Conservation (phyloP, 75 land plant genomes). For the Pseudotsuga menziesii region DNA sequence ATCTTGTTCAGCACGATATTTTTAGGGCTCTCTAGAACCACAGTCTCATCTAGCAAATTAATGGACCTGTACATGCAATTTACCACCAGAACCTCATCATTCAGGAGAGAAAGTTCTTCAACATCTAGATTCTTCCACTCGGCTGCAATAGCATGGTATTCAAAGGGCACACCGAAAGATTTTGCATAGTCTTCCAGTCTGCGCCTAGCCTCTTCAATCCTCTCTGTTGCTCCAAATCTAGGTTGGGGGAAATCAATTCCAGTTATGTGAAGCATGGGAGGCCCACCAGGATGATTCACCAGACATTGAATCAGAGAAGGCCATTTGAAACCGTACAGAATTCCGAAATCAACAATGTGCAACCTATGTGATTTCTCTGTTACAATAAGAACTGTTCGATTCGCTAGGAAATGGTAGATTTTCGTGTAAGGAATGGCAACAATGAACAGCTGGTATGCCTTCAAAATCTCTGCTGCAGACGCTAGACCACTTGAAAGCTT, state of each 20-base stretch:
- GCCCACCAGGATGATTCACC: constrained; percentile 51
- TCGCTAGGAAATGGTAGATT: constrained; percentile 49
- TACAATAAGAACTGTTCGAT: constrained; percentile 38
- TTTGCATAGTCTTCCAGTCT: constrained; percentile 48
- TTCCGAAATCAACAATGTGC: constrained; percentile 73
- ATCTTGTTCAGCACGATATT: constrained; percentile 59
- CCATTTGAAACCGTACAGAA: constrained; percentile 78
- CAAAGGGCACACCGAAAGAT: constrained; percentile 64
- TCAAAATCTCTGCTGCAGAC: constrained; percentile 54
- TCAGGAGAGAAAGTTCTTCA: constrained; percentile 40
- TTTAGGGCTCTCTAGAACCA: constrained; percentile 53
- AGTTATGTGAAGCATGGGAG: constrained; percentile 73
- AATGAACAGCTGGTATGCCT: constrained; percentile 50
- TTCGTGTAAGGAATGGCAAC: constrained; percentile 49
- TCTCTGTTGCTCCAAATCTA: constrained; percentile 60
- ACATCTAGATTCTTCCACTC: constrained; percentile 70
- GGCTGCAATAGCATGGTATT: constrained; percentile 59
- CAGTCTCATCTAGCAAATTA: constrained; percentile 70
- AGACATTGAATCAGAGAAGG: constrained; percentile 61
- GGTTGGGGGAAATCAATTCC: constrained; percentile 81
- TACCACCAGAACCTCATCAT: constrained; percentile 59
- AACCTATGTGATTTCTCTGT: constrained; percentile 40
- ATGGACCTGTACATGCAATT: constrained; percentile 54
- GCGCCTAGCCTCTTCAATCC: constrained; percentile 65
- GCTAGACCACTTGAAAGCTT: constrained; percentile 23